Percentiles rank a stretch among this genome's conserved stretches.
phyloP scores from a whole-genome alignment of 257 asterid genomes.

The Solanum medicagineum region DNA sequence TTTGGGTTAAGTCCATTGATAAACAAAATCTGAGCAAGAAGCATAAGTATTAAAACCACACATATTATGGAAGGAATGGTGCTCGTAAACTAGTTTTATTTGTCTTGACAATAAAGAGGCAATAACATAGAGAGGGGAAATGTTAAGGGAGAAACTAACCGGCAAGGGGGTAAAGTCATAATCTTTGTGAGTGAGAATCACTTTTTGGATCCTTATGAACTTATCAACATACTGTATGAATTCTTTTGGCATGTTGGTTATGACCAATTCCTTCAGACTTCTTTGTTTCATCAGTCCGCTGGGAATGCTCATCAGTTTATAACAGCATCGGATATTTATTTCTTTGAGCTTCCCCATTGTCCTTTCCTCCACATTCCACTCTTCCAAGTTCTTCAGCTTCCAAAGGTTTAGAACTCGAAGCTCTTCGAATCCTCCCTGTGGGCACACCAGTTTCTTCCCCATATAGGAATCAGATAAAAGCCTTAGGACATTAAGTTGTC shows the following conservation, averaged over 20 bases:
- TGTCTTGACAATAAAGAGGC: neutral
- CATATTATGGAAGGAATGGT: neutral
- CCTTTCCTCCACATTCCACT: conserved; percentile 14
- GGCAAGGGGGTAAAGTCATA: conserved; percentile 4
- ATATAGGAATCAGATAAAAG: conserved; percentile 20
- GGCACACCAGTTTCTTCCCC: conserved; percentile 7
- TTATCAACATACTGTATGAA: neutral
- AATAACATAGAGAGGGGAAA: neutral
- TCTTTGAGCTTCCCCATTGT: conserved; percentile 20
- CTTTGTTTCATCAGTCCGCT: neutral
- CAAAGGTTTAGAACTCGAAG: conserved; percentile 25
- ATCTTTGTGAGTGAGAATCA: neutral
- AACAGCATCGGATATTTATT: conserved; percentile 15
- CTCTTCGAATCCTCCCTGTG: conserved; percentile 2
- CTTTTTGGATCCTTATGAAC: neutral
- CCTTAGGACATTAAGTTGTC: conserved; percentile 16
- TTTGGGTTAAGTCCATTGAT: neutral
- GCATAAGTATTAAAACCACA: neutral
- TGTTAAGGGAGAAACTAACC: conserved; percentile 2
- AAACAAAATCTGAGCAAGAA: neutral
- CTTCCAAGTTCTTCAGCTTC: conserved; percentile 14
- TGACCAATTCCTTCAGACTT: conserved; percentile 9
- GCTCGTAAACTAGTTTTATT: neutral
- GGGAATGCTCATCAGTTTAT: conserved; percentile 8
- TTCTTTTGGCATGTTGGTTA: conserved; percentile 12